phyloP scores from a whole-genome alignment of 169 alveolate species.

The Plasmodium gonderi region DNA sequence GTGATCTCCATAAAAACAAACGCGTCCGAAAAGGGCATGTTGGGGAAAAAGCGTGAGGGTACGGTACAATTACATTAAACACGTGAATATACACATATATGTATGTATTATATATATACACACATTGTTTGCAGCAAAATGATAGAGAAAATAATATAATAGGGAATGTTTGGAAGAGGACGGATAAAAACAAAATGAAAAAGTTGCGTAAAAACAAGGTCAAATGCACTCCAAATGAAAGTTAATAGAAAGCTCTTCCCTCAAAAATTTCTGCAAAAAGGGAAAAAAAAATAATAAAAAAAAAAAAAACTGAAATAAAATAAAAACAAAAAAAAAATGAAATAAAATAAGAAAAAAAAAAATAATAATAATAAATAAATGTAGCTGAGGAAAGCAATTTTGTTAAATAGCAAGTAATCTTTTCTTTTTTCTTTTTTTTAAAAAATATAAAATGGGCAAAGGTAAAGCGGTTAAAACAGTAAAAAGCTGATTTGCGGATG shows the following conservation, averaged over 20 bases:
- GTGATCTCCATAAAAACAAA: background rate
- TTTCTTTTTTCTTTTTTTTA: background rate
- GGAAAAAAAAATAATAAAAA: background rate
- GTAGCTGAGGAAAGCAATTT: background rate
- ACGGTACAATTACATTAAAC: background rate
- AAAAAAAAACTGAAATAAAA: background rate
- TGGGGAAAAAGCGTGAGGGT: background rate
- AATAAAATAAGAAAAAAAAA: background rate
- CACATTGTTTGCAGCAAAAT: background rate
- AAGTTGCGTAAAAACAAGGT: background rate
- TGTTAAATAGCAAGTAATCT: background rate
- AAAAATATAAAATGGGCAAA: too few relatives aligned
- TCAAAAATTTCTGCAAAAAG: background rate
- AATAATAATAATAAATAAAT: background rate
- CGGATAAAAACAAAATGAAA: background rate
- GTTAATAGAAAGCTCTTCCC: background rate
- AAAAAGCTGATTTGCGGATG: slow-evolving; percentile 1
- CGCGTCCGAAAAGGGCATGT: background rate
- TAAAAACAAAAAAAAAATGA: background rate
- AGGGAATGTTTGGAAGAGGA: background rate
- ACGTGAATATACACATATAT: background rate
- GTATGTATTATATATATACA: background rate
- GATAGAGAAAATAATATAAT: background rate
- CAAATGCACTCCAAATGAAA: background rate
- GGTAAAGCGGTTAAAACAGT: background rate